These are phyloP conservation scores for Fomitopsis serialis DNA, from an alignment of 768 basidiomycete genomes.

Conservation along the genomic window DNA sequence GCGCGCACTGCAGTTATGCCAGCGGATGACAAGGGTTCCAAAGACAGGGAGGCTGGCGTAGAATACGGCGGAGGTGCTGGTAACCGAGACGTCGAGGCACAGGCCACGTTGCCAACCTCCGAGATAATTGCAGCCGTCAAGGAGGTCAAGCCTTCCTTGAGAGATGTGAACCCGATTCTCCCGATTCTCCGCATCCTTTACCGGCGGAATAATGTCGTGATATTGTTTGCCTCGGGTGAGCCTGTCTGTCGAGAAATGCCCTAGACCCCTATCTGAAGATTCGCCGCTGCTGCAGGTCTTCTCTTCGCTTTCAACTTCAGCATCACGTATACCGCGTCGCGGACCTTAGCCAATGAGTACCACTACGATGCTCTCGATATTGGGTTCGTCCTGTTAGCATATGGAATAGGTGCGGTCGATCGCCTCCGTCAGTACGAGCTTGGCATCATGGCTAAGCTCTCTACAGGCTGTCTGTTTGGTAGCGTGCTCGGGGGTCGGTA, in stretches of 20 bases:
- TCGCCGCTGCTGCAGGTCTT: slow-evolving; percentile 38
- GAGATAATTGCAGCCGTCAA: slow-evolving; percentile 1
- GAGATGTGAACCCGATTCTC: slow-evolving; percentile 70
- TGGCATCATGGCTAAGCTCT: not conserved
- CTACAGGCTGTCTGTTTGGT: slow-evolving; percentile 43
- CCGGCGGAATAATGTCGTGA: slow-evolving; percentile 60
- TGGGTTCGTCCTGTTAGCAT: slow-evolving; percentile 72
- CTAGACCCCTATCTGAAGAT: not conserved
- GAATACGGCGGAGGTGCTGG: slow-evolving; percentile 1
- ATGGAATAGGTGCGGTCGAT: slow-evolving; percentile 51
- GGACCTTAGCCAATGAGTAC: slow-evolving; percentile 62
- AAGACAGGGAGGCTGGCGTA: not conserved
- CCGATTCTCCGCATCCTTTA: slow-evolving; percentile 55
- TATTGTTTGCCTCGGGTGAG: slow-evolving; percentile 62
- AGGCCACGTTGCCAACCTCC: slow-evolving; percentile 7
- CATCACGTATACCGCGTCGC: slow-evolving; percentile 68
- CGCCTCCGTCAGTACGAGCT: not conserved
- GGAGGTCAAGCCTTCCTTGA: slow-evolving; percentile 48
- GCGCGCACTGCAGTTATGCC: not conserved
- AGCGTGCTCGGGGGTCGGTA: slow-evolving; percentile 55
- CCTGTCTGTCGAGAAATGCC: not conserved
- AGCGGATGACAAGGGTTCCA: not conserved
- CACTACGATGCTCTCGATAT: slow-evolving; percentile 62
- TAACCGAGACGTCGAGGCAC: slow-evolving; percentile 12
- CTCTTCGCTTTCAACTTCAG: slow-evolving; percentile 69